Conservation (phyloP, 106 monocot species). For the Allium sativum region DNA sequence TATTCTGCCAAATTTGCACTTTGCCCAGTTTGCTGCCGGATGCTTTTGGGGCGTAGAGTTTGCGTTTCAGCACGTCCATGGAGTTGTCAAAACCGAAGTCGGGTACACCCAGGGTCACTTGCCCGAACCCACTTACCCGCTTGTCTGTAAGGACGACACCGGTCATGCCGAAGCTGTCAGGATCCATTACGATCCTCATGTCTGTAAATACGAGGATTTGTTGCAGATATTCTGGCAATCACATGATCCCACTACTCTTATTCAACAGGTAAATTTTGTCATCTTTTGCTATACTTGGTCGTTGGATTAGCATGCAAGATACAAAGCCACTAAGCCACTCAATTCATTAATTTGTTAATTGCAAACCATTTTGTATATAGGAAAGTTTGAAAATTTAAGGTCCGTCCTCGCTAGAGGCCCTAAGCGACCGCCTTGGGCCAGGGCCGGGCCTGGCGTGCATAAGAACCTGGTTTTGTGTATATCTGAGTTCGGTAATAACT, state of each 20-base stretch:
- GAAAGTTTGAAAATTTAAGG: too few species aligned
- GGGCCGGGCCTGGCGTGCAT: too few species aligned
- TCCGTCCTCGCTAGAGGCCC: too few species aligned
- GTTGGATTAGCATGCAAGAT: too few species aligned
- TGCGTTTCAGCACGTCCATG: constrained; percentile 51
- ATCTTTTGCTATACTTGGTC: too few species aligned
- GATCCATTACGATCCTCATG: constrained; percentile 49
- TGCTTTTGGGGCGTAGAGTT: constrained; percentile 77
- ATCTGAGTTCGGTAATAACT: too few species aligned
- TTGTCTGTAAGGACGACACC: constrained; percentile 50
- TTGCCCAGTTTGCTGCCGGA: constrained; percentile 67
- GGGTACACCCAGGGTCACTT: constrained; percentile 70
- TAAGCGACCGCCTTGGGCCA: too few species aligned
- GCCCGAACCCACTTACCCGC: constrained; percentile 38
- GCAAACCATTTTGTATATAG: too few species aligned
- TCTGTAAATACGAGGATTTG: constrained; percentile 37
- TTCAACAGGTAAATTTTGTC: constrained; percentile 42
- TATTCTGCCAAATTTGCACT: constrained; percentile 18
- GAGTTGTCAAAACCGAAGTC: constrained; percentile 66
- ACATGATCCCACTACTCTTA: constrained; percentile 66
- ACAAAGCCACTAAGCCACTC: too few species aligned
- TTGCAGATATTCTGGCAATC: constrained; percentile 56
- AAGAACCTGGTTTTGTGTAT: too few species aligned
- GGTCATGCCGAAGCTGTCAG: constrained; percentile 66
- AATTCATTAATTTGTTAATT: too few species aligned